Percentiles rank a stretch among this genome's conserved stretches.
phyloP scores from a whole-genome alignment of 768 basidiomycete genomes.

The Austroboletus eburneus region DNA sequence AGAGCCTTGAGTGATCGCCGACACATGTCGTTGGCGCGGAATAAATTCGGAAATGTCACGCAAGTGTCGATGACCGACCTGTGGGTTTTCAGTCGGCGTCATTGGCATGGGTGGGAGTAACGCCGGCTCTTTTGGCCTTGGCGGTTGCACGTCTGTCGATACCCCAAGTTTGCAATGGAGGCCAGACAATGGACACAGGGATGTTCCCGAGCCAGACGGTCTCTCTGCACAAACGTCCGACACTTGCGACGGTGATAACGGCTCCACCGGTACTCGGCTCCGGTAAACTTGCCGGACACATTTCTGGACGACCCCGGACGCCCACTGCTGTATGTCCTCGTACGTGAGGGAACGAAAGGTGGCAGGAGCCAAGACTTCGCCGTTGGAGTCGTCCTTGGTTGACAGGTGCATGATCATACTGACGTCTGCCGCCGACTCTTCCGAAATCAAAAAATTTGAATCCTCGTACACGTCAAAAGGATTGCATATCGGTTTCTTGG shows the following conservation, averaged over 20 bases:
- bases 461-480: conserved; percentile 5
- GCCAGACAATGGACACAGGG: conserved; percentile 23
- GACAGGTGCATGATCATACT: conserved; percentile 22
- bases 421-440: conserved; percentile 17
- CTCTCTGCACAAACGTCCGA: conserved; percentile 28
- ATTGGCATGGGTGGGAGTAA: not conserved
- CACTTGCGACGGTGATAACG: conserved; percentile 22
- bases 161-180: conserved; percentile 20
- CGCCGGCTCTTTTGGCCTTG: not conserved
- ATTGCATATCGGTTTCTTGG: not conserved
- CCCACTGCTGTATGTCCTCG: conserved; percentile 26
- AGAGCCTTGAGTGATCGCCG: not conserved
- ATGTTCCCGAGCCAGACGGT: conserved; percentile 17
- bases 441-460: conserved; percentile 12
- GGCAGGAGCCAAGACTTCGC: conserved; percentile 6
- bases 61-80: conserved; percentile 6
- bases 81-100: not conserved
- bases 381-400: conserved; percentile 9
- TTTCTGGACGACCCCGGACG: conserved; percentile 24
- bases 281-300: conserved; percentile 16
- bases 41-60: conserved; percentile 26
- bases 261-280: conserved; percentile 6
- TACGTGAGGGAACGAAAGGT: conserved; percentile 13
- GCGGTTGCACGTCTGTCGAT: not conserved
- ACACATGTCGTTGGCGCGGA: conserved; percentile 15